Base-by-base conservation (phyloP, 148 eudicot genomes). In the Rhododendron ferrugineum region DNA sequence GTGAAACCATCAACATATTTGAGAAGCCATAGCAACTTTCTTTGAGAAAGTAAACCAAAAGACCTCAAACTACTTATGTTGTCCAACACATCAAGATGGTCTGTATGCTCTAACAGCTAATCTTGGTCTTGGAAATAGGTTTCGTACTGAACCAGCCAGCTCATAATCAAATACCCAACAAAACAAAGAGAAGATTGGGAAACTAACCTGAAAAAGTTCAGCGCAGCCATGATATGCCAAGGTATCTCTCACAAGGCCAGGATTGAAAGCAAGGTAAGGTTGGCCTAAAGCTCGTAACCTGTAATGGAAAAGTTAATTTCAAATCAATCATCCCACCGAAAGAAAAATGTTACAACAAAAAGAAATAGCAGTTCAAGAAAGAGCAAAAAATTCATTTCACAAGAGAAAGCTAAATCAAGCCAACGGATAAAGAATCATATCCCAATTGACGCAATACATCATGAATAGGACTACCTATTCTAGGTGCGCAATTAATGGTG, bases 161-260 rank as follows among this genome's bases (percentile, higher is more conserved):
- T 26, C 68, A 74, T 23, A 78, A 42, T 73, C 40, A 28, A 44
- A n/a, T 50, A 23, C 28, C 73, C 58, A 84, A 28, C 28, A 32
- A 37, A 84, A 42, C 16, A 28, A 83, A 49, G 64, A 80, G 20
- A 83, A 70, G 60, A 18, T 56, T 75, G 18, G 40, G 62, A 40
- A 37, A 62, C 81, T 66, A 88, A 97, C 99, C 98, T 97, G 99
- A 88, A 97, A 97, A 85, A 97, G 92, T 90, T 97, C 99, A 84
- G 96, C 96, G 90, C 99, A 97, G 75, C 99, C 99, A 91, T 95
- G 94, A 84, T 93, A 95, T 68, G 99, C 99, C 86, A 97, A 87
- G 79, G 95, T 81, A 85, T 95, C 99, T 83, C 98, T 94, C 86
- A 89, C 89, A 86, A 97, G 96, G 82, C 98, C 99, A 32, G 99